Conservation (phyloP, 2,329 filamentous ascomycete species). For the Aspergillus bombycis region DNA sequence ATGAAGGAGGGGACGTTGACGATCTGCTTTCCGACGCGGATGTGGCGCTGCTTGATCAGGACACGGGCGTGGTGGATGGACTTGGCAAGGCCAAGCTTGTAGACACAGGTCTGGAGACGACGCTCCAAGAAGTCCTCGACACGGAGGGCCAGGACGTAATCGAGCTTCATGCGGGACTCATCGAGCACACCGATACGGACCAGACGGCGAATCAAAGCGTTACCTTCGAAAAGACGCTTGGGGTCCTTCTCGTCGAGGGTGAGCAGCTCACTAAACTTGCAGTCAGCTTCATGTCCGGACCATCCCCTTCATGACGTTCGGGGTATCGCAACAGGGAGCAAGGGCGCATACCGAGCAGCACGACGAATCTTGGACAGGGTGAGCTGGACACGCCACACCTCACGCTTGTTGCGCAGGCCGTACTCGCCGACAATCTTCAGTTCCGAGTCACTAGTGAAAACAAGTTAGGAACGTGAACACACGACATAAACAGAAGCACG, state of each 20-base stretch:
- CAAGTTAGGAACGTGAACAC: slow-evolving; percentile 72
- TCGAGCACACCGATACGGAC: slow-evolving; percentile 99
- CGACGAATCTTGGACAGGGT: slow-evolving; percentile 99
- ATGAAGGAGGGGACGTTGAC: slow-evolving; percentile 99
- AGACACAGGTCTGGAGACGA: slow-evolving; percentile 98
- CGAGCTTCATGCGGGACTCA: slow-evolving; percentile 99
- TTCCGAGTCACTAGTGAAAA: slow-evolving; percentile 85
- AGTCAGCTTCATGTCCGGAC: slow-evolving; percentile 10
- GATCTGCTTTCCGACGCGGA: slow-evolving; percentile 99
- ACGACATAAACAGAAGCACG: slow-evolving; percentile 97
- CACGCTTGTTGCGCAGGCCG: slow-evolving; percentile 99
- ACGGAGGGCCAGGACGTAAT: slow-evolving; percentile 99
- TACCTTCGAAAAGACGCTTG: slow-evolving; percentile 99
- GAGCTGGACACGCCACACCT: slow-evolving; percentile 99
- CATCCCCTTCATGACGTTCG: too few species aligned
- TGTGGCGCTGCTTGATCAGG: slow-evolving; percentile 99
- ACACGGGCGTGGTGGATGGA: slow-evolving; percentile 99
- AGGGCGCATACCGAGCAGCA: slow-evolving; percentile 86
- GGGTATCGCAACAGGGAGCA: not conserved
- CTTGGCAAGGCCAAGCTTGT: slow-evolving; percentile 99
- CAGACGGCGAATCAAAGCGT: slow-evolving; percentile 99
- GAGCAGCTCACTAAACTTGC: slow-evolving; percentile 81
- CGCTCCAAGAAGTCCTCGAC: slow-evolving; percentile 99
- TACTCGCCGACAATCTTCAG: slow-evolving; percentile 99
- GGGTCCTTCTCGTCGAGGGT: slow-evolving; percentile 99